These are phyloP conservation scores for Sophora flavescens DNA, from an alignment of 306 rosid species.

Conservation along the genomic window DNA sequence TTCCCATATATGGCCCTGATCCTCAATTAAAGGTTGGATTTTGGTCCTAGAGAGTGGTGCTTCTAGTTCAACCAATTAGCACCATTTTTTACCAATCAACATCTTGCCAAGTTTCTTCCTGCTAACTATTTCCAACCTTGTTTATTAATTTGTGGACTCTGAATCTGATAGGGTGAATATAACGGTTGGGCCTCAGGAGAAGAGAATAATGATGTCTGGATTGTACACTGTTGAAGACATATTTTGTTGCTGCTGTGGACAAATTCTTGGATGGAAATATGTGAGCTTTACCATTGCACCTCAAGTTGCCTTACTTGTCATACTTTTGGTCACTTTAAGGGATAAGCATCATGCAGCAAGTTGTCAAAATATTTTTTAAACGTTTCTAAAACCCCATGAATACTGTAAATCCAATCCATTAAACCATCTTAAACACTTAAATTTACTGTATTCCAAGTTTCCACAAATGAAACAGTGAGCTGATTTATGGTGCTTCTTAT, in stretches of 20 bases:
- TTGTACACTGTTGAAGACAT: conserved; percentile 89
- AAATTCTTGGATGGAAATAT: conserved; percentile 95
- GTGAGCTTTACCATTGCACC: conserved; percentile 57
- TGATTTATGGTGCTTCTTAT: not conserved
- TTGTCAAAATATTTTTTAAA: not conserved
- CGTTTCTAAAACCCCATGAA: not conserved
- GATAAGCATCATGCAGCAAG: conserved; percentile 23
- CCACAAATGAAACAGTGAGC: conserved; percentile 7
- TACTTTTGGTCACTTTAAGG: conserved; percentile 13
- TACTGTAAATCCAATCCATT: conserved; percentile 9
- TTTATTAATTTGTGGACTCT: conserved; percentile 43
- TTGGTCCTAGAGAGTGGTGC: not conserved
- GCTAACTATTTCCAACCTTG: conserved; percentile 2
- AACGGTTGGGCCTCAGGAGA: conserved; percentile 70
- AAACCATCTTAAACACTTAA: conserved; percentile 6
- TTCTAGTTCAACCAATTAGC: not conserved
- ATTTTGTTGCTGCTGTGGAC: conserved; percentile 88
- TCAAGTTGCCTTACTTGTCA: conserved; percentile 20
- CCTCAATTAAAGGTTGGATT: not conserved
- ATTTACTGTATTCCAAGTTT: conserved; percentile 4
- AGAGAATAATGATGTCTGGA: conserved; percentile 82
- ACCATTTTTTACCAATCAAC: conserved; percentile 4
- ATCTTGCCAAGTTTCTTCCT: conserved; percentile 1
- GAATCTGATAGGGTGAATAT: conserved; percentile 71
- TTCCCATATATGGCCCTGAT: not conserved